Evolutionary conservation across 108 stramenopile genomes (phyloP), one percentile per base, ranked within the genome.

Genomic region (Pseudonitzschia delicatissima): DNA sequence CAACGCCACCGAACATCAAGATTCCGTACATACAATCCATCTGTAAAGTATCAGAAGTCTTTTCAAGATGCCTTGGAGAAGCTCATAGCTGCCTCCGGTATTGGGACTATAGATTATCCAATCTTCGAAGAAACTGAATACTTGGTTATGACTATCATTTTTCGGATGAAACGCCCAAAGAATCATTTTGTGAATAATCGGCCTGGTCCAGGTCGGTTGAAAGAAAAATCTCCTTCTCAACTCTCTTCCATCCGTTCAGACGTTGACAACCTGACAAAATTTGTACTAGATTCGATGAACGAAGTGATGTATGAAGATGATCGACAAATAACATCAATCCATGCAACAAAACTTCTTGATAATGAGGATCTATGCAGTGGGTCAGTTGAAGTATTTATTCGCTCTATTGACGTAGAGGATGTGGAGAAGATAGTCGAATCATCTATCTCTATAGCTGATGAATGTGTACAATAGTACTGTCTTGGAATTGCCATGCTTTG

Each of bases 251-350:
- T 55, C 33, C 72, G 87, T 17, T 74, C 78, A 23, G 92, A 94
- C 74, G 79, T 94, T 17, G 93, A 94, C 48, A 94, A 91, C 69
- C 51, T 91, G 23, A 72, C 83, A 61, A 94, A 91, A 72, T 94
- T 94, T 71, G 87, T 94, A 18, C 51, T 94, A 68, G 93, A 91
- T 64, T 86, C 85, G 2, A 69, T 91, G 77, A 90, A 94, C 64
- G 83, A 67, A 29, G 23, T 91, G 3, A 40, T 91, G 11, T 94
- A 86, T 57, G 80, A 64, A 1, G 90, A 94, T 64, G 93, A 94
- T 66, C 60, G 73, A n/a, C 93, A 94, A 69, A 73, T 94, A 3
- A 69, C 76, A 17, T 79, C 79, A 33, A 51, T 94, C 34, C 77
- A 77, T 29, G 85, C 71, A 1, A 81, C 74, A 5, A 94, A 87